These are phyloP conservation scores for Entomortierella chlamydospora DNA, from an alignment of 192 early-diverging fungal species.

Conservation along the genomic window DNA sequence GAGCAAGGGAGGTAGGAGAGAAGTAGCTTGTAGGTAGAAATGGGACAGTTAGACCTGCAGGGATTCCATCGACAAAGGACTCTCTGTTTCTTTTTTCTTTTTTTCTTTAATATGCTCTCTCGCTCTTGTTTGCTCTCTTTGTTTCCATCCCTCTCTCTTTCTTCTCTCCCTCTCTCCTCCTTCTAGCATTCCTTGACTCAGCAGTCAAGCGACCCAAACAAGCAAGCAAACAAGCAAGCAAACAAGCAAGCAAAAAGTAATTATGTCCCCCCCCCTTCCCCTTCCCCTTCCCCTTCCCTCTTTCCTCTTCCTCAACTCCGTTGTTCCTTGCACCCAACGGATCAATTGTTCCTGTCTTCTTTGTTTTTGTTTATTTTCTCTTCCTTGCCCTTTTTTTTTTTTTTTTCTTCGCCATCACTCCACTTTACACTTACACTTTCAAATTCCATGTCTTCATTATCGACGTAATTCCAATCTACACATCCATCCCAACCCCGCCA, in stretches of 20 bases:
- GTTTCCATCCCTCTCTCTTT: background rate
- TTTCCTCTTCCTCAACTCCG: background rate
- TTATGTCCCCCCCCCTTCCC: no score
- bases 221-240: no score
- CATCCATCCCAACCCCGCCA: background rate
- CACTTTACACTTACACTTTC: background rate
- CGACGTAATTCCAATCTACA: background rate
- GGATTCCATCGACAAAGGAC: no score
- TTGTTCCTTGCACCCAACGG: background rate
- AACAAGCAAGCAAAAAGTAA: no score
- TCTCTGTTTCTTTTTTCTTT: background rate
- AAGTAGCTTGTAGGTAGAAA: background rate
- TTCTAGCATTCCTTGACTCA: no score
- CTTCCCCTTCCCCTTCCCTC: no score
- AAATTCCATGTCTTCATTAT: background rate
- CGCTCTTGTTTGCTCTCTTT: no score
- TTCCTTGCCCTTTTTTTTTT: background rate
- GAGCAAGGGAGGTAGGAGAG: background rate
- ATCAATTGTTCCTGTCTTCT: background rate
- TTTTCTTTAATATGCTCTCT: background rate
- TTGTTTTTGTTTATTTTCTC: background rate
- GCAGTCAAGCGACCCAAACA: no score
- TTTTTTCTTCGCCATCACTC: background rate
- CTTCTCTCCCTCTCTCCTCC: slow-evolving; percentile 4
- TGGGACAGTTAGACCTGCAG: no score